Evolutionary conservation across 768 basidiomycete species (phyloP).

Genomic region (Favolaschia claudopus): DNA sequence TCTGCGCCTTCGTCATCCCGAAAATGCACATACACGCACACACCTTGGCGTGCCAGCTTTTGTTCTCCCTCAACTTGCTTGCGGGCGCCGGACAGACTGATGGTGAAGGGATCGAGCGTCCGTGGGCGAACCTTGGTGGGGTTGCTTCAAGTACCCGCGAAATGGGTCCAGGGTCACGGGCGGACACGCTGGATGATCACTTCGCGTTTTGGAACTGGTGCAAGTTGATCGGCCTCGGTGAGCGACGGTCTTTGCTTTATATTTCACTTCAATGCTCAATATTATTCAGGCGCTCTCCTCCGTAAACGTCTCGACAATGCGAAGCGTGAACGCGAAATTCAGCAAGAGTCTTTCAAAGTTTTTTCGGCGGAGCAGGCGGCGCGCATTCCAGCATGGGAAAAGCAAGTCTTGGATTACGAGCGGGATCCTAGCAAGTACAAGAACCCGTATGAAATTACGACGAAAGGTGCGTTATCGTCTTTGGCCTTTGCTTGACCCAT

Average conservation of each 20-base stretch:
- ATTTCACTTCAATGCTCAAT: background rate
- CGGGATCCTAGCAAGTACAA: background rate
- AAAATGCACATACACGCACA: conserved; percentile 40
- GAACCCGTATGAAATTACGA: background rate
- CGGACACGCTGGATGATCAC: conserved; percentile 36
- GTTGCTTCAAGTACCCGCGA: conserved; percentile 38
- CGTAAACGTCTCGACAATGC: background rate
- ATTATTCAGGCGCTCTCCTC: background rate
- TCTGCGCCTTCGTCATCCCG: conserved; percentile 31
- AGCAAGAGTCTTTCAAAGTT: background rate
- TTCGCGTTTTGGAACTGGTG: conserved; percentile 37
- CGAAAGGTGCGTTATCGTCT: background rate
- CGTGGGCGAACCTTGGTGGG: conserved; percentile 35
- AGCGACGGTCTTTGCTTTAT: background rate
- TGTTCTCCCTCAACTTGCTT: conserved; percentile 32
- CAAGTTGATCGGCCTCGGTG: conserved; percentile 34
- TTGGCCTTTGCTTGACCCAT: background rate
- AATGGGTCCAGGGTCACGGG: conserved; percentile 41
- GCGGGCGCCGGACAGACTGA: conserved; percentile 39
- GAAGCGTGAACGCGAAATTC: background rate
- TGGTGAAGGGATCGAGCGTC: conserved; percentile 42
- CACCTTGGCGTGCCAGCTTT: conserved; percentile 27
- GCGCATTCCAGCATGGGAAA: background rate
- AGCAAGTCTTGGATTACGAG: conserved; percentile 12
- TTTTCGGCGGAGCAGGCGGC: background rate